phyloP scores from a whole-genome alignment of 2,329 filamentous ascomycete species.

The Fusarium sp. region DNA sequence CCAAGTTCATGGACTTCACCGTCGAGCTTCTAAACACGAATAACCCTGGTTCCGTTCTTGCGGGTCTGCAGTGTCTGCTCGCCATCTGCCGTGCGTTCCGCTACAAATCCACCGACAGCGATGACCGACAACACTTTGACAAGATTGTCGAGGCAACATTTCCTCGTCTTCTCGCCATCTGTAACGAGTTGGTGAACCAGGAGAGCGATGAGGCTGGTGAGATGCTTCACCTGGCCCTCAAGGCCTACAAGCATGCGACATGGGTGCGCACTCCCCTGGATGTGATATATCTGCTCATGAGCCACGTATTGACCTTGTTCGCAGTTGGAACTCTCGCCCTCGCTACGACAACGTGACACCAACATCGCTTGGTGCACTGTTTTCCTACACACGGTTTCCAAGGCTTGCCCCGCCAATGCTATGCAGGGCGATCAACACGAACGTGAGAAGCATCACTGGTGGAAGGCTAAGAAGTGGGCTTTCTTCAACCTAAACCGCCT shows the following conservation, averaged over 20 bases:
- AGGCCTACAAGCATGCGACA: conserved; percentile 97
- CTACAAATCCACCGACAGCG: conserved; percentile 85
- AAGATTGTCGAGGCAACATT: conserved; percentile 93
- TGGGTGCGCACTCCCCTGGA: conserved; percentile 67
- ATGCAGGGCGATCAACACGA: conserved; percentile 87
- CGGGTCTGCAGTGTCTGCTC: conserved; percentile 91
- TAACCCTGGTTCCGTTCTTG: conserved; percentile 86
- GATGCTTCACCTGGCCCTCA: conserved; percentile 94
- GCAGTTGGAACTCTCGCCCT: conserved; percentile 85
- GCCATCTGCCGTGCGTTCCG: conserved; percentile 95
- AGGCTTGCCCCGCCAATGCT: conserved; percentile 80
- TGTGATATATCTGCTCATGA: not conserved
- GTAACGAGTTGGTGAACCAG: conserved; percentile 88
- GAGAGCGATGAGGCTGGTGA: conserved; percentile 94
- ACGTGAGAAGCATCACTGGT: conserved; percentile 95
- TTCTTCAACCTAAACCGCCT: conserved; percentile 97
- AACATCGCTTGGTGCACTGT: conserved; percentile 97
- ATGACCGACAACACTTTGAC: conserved; percentile 84
- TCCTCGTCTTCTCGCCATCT: conserved; percentile 85
- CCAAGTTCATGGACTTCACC: conserved; percentile 91
- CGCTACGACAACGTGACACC: conserved; percentile 79
- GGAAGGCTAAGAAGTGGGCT: conserved; percentile 99
- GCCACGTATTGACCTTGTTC: conserved; percentile 41
- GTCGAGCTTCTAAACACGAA: conserved; percentile 88
- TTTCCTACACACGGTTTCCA: conserved; percentile 89